Percentiles rank a stretch among this genome's conserved stretches.
Evolutionary conservation across 805 yeast species (phyloP).

Genomic region (Candida silvicultrix): DNA sequence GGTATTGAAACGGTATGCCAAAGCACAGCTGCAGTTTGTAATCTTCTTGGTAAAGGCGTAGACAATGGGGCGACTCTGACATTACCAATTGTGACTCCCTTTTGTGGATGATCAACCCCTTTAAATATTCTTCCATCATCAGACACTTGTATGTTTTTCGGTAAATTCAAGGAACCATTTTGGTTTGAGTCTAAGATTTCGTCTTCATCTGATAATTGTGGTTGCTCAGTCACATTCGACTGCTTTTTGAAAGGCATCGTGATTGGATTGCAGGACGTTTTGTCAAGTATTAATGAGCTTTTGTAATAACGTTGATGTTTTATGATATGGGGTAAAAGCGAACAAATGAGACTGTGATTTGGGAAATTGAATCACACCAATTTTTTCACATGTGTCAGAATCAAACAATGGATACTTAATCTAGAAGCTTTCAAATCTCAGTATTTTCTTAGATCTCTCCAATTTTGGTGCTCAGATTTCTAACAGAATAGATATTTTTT

Average conservation of each 20-base stretch:
- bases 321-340: not conserved
- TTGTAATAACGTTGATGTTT: too few species aligned
- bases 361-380: not conserved
- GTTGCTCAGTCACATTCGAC: not conserved
- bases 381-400: not conserved
- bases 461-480: too few species aligned
- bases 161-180: not conserved
- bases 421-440: too few species aligned
- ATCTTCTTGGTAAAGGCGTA: slow-evolving; percentile 50
- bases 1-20: slow-evolving; percentile 75
- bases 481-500: too few species aligned
- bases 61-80: slow-evolving; percentile 42
- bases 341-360: not conserved
- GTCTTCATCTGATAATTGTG: not conserved
- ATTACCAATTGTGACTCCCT: slow-evolving; percentile 25
- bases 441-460: too few species aligned
- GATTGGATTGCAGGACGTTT: too few species aligned
- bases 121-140: not conserved
- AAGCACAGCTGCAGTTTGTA: slow-evolving; percentile 62
- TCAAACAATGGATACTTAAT: not conserved
- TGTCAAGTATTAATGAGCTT: too few species aligned
- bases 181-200: not conserved
- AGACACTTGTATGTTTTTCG: not conserved
- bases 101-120: slow-evolving; percentile 12
- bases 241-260: not conserved